Conservation (phyloP, 768 basidiomycete species). For the Tylopilus balloui region DNA sequence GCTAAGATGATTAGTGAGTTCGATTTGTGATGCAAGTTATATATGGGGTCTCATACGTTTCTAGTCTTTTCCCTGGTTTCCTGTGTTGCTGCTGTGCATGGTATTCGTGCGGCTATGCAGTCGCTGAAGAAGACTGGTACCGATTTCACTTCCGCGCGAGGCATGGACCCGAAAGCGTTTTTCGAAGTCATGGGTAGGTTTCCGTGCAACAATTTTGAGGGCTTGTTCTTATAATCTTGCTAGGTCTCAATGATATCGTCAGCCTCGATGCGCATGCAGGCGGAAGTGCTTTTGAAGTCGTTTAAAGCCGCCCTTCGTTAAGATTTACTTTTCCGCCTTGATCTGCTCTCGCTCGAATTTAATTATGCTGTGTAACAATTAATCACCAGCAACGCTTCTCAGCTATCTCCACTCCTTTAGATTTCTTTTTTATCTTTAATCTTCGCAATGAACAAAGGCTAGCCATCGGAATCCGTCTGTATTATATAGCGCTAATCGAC, state of each 20-base stretch:
- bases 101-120: constrained; percentile 72
- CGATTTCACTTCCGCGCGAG: constrained; percentile 54
- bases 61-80: constrained; percentile 74
- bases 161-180: constrained; percentile 76
- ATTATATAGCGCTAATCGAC: background rate
- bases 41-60: background rate
- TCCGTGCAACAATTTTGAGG: background rate
- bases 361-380: constrained; percentile 20
- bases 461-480: constrained; percentile 2
- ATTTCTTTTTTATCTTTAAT: constrained; percentile 20
- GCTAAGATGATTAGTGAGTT: constrained; percentile 74
- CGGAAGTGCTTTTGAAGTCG: constrained; percentile 51
- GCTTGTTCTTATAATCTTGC: background rate
- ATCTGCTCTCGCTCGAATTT: background rate
- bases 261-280: constrained; percentile 54
- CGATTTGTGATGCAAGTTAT: too few relatives aligned
- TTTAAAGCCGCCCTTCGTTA: constrained; percentile 31
- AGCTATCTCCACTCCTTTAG: constrained; percentile 20
- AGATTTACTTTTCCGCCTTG: background rate
- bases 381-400: constrained; percentile 16
- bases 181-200: constrained; percentile 70
- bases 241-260: constrained; percentile 52
- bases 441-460: constrained; percentile 16
- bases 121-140: constrained; percentile 75
- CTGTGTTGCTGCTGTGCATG: constrained; percentile 72